Conservation (phyloP, 192 early-diverging fungal species). For the Podila verticillata region DNA sequence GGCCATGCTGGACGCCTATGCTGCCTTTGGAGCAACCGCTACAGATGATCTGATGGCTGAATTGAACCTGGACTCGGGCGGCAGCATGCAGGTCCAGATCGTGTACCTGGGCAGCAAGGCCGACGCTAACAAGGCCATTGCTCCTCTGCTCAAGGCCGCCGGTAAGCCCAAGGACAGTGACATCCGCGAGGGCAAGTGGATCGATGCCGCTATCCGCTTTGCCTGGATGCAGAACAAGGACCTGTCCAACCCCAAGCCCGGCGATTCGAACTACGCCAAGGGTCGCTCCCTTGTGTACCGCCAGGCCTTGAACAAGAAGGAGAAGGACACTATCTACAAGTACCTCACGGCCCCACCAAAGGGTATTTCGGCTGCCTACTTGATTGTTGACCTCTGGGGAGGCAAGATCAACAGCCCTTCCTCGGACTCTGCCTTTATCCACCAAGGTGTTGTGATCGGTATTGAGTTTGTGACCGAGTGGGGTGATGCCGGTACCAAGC, state of each 20-base stretch:
- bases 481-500: conserved; percentile 30
- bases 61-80: conserved; percentile 33
- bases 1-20: conserved; percentile 27
- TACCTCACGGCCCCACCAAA: conserved; percentile 18
- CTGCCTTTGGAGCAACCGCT: conserved; percentile 13
- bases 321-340: conserved; percentile 32
- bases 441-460: conserved; percentile 38
- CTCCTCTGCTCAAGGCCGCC: conserved; percentile 14
- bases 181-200: conserved; percentile 22
- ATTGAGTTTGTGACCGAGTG: conserved; percentile 53
- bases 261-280: conserved; percentile 36
- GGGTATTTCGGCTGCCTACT: conserved; percentile 25
- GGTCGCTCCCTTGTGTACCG: conserved; percentile 46
- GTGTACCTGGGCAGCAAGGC: conserved; percentile 42
- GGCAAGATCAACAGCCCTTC: conserved; percentile 22
- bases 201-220: conserved; percentile 43
- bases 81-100: conserved; percentile 24
- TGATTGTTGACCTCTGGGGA: conserved; percentile 56
- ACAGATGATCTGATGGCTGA: conserved; percentile 43
- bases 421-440: conserved; percentile 38
- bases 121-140: conserved; percentile 14
- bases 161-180: conserved; percentile 14
- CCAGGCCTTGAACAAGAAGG: conserved; percentile 16
- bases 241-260: conserved; percentile 7
- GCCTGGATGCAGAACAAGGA: conserved; percentile 6